phyloP scores from a whole-genome alignment of 192 early-diverging fungal genomes.

The Gigaspora rosea region DNA sequence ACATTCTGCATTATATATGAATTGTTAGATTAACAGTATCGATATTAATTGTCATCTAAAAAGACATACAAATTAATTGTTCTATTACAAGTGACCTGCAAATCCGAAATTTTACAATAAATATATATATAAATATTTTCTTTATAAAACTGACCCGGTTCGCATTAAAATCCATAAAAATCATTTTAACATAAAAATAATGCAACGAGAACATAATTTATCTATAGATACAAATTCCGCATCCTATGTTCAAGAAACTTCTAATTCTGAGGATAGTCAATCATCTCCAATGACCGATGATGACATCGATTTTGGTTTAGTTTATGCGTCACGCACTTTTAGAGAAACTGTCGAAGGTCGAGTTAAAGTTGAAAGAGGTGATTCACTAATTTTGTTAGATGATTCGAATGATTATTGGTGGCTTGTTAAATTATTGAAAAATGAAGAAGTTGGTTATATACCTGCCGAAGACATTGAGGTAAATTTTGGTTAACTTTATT shows the following conservation, averaged over 20 bases:
- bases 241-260: conserved; percentile 15
- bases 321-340: conserved; percentile 88
- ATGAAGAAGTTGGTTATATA: conserved; percentile 79
- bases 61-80: too few relatives aligned
- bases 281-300: conserved; percentile 53
- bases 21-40: too few relatives aligned
- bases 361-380: conserved; percentile 76
- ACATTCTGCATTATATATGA: too few relatives aligned
- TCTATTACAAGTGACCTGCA: too few relatives aligned
- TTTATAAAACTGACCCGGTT: too few relatives aligned
- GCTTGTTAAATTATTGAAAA: conserved; percentile 69
- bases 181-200: background rate
- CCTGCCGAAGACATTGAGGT: conserved; percentile 89
- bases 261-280: conserved; percentile 39
- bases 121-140: too few relatives aligned
- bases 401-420: conserved; percentile 88
- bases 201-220: conserved; percentile 21
- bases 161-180: too few relatives aligned
- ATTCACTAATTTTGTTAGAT: conserved; percentile 77
- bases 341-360: conserved; percentile 83
- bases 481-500: background rate
- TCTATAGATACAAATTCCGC: conserved; percentile 27
- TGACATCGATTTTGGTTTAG: conserved; percentile 73
- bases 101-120: too few relatives aligned
- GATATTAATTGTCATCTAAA: too few relatives aligned